Evolutionary conservation across 2,329 filamentous ascomycete genomes (phyloP).

Genomic region (Blumeria graminis): DNA sequence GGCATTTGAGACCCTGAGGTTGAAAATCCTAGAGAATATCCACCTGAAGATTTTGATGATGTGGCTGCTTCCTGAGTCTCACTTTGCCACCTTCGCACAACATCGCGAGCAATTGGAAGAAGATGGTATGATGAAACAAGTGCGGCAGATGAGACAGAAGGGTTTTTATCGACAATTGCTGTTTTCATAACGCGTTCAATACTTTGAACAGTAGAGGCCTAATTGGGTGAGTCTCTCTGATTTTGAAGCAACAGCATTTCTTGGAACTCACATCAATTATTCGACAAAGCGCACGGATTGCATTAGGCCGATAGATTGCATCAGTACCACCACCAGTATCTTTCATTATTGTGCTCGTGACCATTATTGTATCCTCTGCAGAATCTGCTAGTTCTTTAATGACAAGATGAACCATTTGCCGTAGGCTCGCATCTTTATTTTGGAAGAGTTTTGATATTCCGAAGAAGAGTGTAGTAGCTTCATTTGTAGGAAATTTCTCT

Average conservation of each 20-base stretch:
- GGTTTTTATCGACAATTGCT: constrained; percentile 96
- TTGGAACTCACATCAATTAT: constrained; percentile 62
- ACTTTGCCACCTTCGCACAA: constrained; percentile 92
- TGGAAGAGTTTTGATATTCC: constrained; percentile 98
- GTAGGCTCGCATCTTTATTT: constrained; percentile 93
- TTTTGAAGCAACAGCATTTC: constrained; percentile 3
- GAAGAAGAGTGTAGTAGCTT: constrained; percentile 96
- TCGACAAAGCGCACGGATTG: constrained; percentile 80
- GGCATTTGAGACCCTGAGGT: constrained; percentile 47
- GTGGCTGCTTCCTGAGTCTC: constrained; percentile 94
- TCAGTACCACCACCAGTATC: constrained; percentile 91
- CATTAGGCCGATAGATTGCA: constrained; percentile 81
- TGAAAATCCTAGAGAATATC: constrained; percentile 83
- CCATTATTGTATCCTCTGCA: constrained; percentile 98
- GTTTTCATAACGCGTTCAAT: constrained; percentile 98
- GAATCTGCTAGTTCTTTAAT: constrained; percentile 93
- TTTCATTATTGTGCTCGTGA: constrained; percentile 99
- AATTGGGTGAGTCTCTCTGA: constrained; percentile 9
- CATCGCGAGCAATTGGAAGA: constrained; percentile 81
- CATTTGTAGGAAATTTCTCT: constrained; percentile 88
- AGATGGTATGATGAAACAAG: constrained; percentile 95
- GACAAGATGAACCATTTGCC: constrained; percentile 96
- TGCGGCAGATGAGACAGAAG: constrained; percentile 86
- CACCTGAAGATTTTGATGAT: constrained; percentile 64
- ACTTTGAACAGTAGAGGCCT: constrained; percentile 87